A percentile compares a stretch with the other conserved stretches of the same genome.
These are phyloP conservation scores for Entomortierella chlamydospora DNA, from an alignment of 192 early-diverging fungal genomes.

Conservation along the genomic window DNA sequence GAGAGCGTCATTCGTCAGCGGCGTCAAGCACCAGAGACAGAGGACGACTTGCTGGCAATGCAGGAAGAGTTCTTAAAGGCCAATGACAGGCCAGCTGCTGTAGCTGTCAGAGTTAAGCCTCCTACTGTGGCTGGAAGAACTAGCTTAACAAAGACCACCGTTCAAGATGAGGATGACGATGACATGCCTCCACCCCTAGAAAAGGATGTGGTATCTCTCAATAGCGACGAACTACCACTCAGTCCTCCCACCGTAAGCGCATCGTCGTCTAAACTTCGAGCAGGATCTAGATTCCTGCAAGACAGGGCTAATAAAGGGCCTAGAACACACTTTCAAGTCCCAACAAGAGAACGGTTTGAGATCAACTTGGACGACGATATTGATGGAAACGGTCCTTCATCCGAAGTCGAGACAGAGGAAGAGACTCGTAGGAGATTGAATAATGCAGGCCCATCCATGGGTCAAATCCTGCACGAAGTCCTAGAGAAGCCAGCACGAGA, in stretches of 20 bases:
- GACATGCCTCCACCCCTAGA: conserved; percentile 36
- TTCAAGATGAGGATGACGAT: conserved; percentile 21
- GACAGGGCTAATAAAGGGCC: conserved; percentile 44
- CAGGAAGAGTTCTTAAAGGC: conserved; percentile 62
- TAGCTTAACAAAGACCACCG: conserved; percentile 3
- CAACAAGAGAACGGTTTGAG: conserved; percentile 34
- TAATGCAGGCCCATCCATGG: conserved; percentile 32
- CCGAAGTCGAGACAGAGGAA: conserved; percentile 35
- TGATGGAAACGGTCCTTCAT: neutral
- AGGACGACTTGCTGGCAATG: conserved; percentile 62
- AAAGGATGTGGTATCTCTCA: conserved; percentile 38
- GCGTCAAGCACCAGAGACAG: conserved; percentile 32
- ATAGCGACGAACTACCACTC: conserved; percentile 6
- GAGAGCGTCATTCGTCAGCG: conserved; percentile 35
- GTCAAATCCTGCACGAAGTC: conserved; percentile 48
- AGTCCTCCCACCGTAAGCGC: conserved; percentile 19
- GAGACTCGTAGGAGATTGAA: conserved; percentile 31
- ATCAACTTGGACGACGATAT: conserved; percentile 36
- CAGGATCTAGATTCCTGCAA: conserved; percentile 45
- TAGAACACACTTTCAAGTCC: conserved; percentile 39
- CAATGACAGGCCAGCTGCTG: conserved; percentile 54
- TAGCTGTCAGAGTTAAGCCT: conserved; percentile 41
- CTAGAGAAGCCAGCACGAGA: conserved; percentile 41
- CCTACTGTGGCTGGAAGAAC: conserved; percentile 33
- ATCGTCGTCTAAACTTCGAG: conserved; percentile 7